A percentile compares a stretch with the other conserved stretches of the same genome.
Conservation (phyloP, 169 alveolate species). For the Cyclospora cayetanensis region DNA sequence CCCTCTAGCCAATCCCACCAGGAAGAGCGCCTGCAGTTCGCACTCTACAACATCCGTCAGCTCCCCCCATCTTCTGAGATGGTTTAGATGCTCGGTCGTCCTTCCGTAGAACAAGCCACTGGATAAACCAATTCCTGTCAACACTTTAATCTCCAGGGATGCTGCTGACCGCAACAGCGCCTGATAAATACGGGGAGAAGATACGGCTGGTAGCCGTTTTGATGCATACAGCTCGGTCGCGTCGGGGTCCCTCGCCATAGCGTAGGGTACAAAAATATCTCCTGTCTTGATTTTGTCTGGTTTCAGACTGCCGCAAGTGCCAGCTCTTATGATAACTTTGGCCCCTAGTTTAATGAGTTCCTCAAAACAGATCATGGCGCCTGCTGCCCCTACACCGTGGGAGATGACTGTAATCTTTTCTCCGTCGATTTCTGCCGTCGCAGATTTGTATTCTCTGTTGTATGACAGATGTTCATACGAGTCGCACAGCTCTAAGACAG, state of each 20-base stretch:
- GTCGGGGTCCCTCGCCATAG: conserved; percentile 64
- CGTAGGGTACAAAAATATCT: conserved; percentile 54
- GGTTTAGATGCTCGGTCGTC: background rate
- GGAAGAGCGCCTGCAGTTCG: conserved; percentile 62
- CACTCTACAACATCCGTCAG: conserved; percentile 56
- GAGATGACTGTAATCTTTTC: conserved; percentile 48
- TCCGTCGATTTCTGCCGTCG: conserved; percentile 2
- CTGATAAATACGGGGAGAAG: conserved; percentile 29
- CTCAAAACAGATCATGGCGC: conserved; percentile 69
- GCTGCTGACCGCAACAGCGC: background rate
- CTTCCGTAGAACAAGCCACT: conserved; percentile 42
- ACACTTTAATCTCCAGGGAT: background rate
- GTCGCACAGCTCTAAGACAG: conserved; percentile 43
- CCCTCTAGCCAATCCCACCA: background rate
- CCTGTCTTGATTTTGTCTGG: conserved; percentile 53
- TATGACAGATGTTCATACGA: conserved; percentile 23
- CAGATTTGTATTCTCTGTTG: conserved; percentile 70
- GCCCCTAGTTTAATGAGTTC: conserved; percentile 69
- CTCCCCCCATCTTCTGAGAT: background rate
- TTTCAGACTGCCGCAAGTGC: conserved; percentile 71
- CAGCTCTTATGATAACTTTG: conserved; percentile 69
- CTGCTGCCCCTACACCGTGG: conserved; percentile 72
- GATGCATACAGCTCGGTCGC: background rate
- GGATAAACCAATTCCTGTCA: conserved; percentile 16
- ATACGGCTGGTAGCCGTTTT: conserved; percentile 31